Base-by-base conservation (phyloP, 108 stramenopile genomes). In the Stephanodiscus minutulus region DNA sequence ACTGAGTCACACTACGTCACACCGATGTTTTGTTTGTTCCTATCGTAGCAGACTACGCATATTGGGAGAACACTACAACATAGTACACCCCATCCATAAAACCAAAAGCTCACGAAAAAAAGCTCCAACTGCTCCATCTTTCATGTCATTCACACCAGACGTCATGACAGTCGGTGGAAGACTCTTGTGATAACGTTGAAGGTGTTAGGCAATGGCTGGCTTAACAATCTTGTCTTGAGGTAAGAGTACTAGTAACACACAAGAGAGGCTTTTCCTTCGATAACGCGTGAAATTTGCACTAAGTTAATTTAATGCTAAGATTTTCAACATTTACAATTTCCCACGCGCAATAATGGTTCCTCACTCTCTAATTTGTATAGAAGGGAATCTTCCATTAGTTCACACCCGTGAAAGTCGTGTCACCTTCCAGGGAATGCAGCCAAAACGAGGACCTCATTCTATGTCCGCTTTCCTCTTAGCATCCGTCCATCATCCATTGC, bases 401-500 rank as follows among this genome's bases (percentile, higher is more conserved):
- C 13, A 1, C 43, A 44, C 43, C 43, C 43, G 13, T 44, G 13
- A 44, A 44, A 33, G 22, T 52, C 50, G 22, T 20, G 1, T 20
- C 50, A 52, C 22, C 50, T 8, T 33, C 31, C 31, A 33, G 31
- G 31, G 31, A 33, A 33, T 33, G 3, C 3, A 49, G 4, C 48
- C 48, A 49, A 10, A 49, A n/a, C 5, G 31, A 18, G 50, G 18
- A 24, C 20, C 18, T 20, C 3, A 52, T 52, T 52, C 50, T 24
- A 52, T 1, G 50, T 52, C 22, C 20, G 1, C 22, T 7, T 20
- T 52, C 50, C 50, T 33, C 50, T 18, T 56, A n/a, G 55, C 17
- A 17, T 12, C 29, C 55, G 28, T 29, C 27, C 55, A 31, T 29
- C 27, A n/a, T 56, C 55, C 55, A 56, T 56, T 56, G 29, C 55